phyloP scores from a whole-genome alignment of 495 filamentous ascomycete species.

The Annulohypoxylon bovei region DNA sequence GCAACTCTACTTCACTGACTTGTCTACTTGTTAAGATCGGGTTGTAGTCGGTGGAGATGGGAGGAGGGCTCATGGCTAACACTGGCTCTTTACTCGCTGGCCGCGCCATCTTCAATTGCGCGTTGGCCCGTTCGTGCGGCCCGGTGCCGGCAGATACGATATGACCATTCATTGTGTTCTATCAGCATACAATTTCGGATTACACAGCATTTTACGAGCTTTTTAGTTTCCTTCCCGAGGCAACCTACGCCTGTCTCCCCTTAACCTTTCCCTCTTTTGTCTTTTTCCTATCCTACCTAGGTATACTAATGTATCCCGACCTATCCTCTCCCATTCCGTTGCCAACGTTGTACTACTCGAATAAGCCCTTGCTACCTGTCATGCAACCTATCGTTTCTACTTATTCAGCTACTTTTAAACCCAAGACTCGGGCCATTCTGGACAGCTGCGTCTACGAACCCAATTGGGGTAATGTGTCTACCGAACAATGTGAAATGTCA shows the following conservation, averaged over 20 bases:
- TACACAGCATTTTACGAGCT: constrained; percentile 41
- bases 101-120: constrained; percentile 30
- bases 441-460: constrained; percentile 35
- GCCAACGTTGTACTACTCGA: constrained; percentile 23
- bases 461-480: constrained; percentile 23
- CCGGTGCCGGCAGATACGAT: constrained; percentile 43
- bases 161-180: constrained; percentile 23
- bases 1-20: neutral
- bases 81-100: constrained; percentile 14
- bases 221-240: constrained; percentile 31
- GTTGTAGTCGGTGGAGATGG: neutral
- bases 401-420: constrained; percentile 18
- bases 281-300: constrained; percentile 23
- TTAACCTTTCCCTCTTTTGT: constrained; percentile 11
- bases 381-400: constrained; percentile 27
- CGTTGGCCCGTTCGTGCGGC: constrained; percentile 43
- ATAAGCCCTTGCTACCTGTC: constrained; percentile 21
- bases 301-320: constrained; percentile 2
- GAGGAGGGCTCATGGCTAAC: constrained; percentile 4
- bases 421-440: constrained; percentile 23
- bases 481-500: constrained; percentile 28
- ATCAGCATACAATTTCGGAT: constrained; percentile 35
- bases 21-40: neutral
- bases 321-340: constrained; percentile 11
- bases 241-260: constrained; percentile 36